Evolutionary conservation across 352 stramenopile genomes (phyloP), one percentile per base, ranked within the genome.

Genomic region (Ochromonadaceae sp.): DNA sequence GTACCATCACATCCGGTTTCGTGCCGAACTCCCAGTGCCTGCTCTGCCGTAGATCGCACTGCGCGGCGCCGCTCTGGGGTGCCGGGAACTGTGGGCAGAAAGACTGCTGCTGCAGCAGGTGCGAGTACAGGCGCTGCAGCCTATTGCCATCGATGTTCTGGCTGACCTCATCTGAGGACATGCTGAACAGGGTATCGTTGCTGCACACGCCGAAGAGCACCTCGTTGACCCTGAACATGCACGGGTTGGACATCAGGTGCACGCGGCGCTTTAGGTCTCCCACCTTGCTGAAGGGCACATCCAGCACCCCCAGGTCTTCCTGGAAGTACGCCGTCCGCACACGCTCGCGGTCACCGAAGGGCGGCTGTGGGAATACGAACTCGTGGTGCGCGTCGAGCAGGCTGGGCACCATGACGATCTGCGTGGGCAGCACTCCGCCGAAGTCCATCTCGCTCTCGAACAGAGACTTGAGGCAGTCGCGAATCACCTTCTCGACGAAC

Each of bases 361-460:
- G 90, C 43, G 90, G 86, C 75, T 98, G 71, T 15, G 71, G 71
- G 57, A 75, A 87, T 49, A 96, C 89, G 42, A 80, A 90, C 62
- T 96, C 85, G 65, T 95, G 87, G 67, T 95, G 83, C 0, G 85
- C 91, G 75, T 98, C 92, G 14, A 92, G 82, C 15, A 96, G 59
- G n/a, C 86, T 95, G 12, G 92, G 92, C 34, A 97, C 81, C 38
- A 98, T 73, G 0, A 97, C 80, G 69, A 98, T 84, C 44, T 86
- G 73, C 12, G 83, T 90, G 40, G 69, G 58, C 28, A 79, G 59
- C 2, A 73, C 55, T 80, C 72, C 26, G 88, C 72, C 14, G 80
- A 48, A 22, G 63, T 48, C 9, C 40, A 85, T 66, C 35, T 80
- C 76, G 22, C 75, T 61, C 5, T 72, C 67, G 74, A 88, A 87